phyloP scores from a whole-genome alignment of 169 alveolate genomes.

The Ichthyophthirius multifiliis region DNA sequence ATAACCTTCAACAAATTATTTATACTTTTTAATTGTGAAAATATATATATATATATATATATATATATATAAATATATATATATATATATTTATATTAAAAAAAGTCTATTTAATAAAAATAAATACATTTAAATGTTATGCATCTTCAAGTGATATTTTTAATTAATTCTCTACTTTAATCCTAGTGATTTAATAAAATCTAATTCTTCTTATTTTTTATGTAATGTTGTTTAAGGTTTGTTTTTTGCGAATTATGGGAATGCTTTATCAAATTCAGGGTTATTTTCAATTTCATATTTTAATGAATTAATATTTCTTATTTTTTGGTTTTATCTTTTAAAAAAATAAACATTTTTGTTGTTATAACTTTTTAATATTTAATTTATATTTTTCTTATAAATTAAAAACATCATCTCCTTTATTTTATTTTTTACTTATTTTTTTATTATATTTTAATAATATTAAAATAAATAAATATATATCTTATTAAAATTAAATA shows the following conservation, averaged over 20 bases:
- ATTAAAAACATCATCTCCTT: too few species aligned
- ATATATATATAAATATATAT: too few species aligned
- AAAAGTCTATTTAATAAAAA: neutral
- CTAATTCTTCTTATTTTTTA: conserved; percentile 19
- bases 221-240: conserved; percentile 35
- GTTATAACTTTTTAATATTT: too few species aligned
- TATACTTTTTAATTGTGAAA: conserved; percentile 25
- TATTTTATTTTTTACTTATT: too few species aligned
- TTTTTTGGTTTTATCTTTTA: too few species aligned
- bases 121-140: conserved; percentile 16
- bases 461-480: too few species aligned
- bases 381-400: too few species aligned
- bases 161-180: conserved; percentile 5
- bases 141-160: conserved; percentile 14
- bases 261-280: conserved; percentile 38
- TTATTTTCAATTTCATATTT: conserved; percentile 33
- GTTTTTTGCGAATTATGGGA: conserved; percentile 23
- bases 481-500: too few species aligned
- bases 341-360: too few species aligned
- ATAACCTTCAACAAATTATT: conserved; percentile 57
- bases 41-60: neutral
- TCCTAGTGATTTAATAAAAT: conserved; percentile 19
- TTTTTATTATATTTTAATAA: too few species aligned
- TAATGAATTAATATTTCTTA: neutral
- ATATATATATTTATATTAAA: neutral